These are phyloP conservation scores for Tuber melanosporum DNA, from an alignment of 495 filamentous ascomycete genomes.

Conservation along the genomic window DNA sequence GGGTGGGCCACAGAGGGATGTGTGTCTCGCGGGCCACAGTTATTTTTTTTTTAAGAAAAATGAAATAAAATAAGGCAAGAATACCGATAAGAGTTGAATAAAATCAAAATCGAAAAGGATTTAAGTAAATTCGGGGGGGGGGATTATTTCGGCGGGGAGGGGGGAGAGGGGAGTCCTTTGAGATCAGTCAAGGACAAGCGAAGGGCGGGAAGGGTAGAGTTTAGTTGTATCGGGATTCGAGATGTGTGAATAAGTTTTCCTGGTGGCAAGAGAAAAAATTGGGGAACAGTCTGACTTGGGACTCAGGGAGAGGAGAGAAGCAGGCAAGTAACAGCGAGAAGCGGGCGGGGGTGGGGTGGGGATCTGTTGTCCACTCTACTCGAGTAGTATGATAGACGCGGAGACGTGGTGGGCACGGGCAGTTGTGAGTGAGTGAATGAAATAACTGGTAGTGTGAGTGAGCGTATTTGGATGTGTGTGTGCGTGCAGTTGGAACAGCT, in stretches of 20 bases:
- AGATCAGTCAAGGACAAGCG: slow-evolving; percentile 2
- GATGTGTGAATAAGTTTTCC: not conserved
- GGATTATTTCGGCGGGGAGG: slow-evolving; percentile 12
- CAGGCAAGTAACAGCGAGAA: not conserved
- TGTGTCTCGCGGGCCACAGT: not conserved
- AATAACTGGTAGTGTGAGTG: not conserved
- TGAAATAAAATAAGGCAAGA: not conserved
- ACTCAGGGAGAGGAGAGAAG: not conserved
- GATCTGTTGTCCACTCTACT: not conserved
- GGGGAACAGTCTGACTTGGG: not conserved
- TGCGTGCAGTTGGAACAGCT: not conserved
- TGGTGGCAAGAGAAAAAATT: not conserved
- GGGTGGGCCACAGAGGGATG: not conserved
- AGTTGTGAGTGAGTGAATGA: not conserved
- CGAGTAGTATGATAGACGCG: not conserved
- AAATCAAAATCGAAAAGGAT: not conserved
- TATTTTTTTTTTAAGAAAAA: not conserved
- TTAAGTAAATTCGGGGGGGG: not conserved
- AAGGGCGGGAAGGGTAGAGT: not conserved
- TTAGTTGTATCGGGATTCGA: slow-evolving; percentile 1
- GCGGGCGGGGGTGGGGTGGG: slow-evolving; percentile 3
- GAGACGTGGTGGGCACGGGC: slow-evolving; percentile 6
- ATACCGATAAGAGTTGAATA: slow-evolving; percentile 2
- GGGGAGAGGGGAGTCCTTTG: slow-evolving; percentile 1
- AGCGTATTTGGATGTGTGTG: not conserved